These are phyloP conservation scores for Avena sativa DNA, from an alignment of 176 grass and related monocot genomes.

Conservation along the genomic window DNA sequence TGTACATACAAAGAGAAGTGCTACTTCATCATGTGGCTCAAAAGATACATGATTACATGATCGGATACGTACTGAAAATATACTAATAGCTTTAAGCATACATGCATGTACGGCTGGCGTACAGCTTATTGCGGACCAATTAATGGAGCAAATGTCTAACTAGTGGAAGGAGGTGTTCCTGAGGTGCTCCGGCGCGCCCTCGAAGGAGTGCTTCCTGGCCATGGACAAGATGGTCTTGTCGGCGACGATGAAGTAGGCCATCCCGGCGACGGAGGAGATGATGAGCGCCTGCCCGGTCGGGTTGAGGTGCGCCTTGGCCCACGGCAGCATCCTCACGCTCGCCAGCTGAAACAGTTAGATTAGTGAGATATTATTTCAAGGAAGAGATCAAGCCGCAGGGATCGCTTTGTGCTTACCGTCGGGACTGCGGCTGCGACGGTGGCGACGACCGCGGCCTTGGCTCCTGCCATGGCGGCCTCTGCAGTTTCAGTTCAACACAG, in stretches of 20 bases:
- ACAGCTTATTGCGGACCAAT: background rate
- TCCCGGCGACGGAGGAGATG: constrained; percentile 70
- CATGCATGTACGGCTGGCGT: too few species aligned
- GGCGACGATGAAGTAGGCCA: constrained; percentile 72
- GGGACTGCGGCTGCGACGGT: constrained; percentile 68
- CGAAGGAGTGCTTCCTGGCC: constrained; percentile 67
- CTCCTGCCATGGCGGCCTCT: constrained; percentile 72
- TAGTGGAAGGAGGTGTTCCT: constrained; percentile 51
- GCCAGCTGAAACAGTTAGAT: constrained; percentile 47
- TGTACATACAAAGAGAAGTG: too few species aligned
- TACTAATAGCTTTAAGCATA: background rate
- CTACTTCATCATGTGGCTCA: too few species aligned
- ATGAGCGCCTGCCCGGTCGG: constrained; percentile 75
- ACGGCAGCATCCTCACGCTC: constrained; percentile 82
- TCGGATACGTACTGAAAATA: too few species aligned
- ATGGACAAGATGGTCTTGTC: constrained; percentile 76
- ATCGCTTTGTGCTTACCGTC: constrained; percentile 40
- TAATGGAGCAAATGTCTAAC: background rate
- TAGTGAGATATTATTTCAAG: background rate
- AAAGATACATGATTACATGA: too few species aligned
- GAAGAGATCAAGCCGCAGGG: too few species aligned
- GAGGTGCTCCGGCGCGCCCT: constrained; percentile 37
- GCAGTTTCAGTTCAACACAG: background rate
- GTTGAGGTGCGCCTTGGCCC: constrained; percentile 72
- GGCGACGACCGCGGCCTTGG: constrained; percentile 65